Base-by-base conservation (phyloP, 2,329 filamentous ascomycete species). In the Phialocephala sp. region DNA sequence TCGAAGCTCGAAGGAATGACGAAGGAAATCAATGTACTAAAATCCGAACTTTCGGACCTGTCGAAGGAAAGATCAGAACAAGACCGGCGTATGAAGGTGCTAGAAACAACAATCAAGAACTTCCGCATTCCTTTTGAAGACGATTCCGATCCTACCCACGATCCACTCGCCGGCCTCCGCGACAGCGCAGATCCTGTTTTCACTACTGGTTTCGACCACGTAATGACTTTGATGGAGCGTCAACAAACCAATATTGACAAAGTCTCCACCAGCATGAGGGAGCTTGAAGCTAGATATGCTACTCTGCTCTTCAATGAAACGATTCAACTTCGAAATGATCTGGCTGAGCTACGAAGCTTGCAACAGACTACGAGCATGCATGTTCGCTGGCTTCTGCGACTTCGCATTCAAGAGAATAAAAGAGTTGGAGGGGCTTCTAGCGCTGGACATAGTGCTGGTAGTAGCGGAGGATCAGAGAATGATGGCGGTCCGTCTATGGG, bases 221-320 rank as follows among this genome's bases (percentile, higher is more conserved):
- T 82, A 70, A 69, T 82, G 59, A 76, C 80, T 22, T 72, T 84
- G 24, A 80, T 85, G 24, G 80, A 84, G 71, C 79, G 81, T n/a
- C 81, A 84, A 69, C 85, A 87, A 71, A 81, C 73, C 74, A 84
- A 80, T 76, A 83, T 89, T 50, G 85, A 86, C 69, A 83, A 85
- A 58, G 76, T 89, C 2, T 84, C 85, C 59, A 83, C 85, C 63
- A 83, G 83, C 50, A 72, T 89, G 43, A 84, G 82, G 22, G 86
- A 88, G 65, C 80, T 87, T 59, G 86, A 89, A 72, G 84, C 83
- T 3, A 82, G 85, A 58, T 86, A 88, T 72, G 86, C 83, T 37
- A 84, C 87, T 76, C 84, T 86, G 81, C 81, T 87, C 9, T 81
- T 89, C 72, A 88, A 87, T 70, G 85, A 89, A 74, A 84, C 86